Base-by-base conservation (phyloP, 352 stramenopile genomes). In the Phytopythium litorale region DNA sequence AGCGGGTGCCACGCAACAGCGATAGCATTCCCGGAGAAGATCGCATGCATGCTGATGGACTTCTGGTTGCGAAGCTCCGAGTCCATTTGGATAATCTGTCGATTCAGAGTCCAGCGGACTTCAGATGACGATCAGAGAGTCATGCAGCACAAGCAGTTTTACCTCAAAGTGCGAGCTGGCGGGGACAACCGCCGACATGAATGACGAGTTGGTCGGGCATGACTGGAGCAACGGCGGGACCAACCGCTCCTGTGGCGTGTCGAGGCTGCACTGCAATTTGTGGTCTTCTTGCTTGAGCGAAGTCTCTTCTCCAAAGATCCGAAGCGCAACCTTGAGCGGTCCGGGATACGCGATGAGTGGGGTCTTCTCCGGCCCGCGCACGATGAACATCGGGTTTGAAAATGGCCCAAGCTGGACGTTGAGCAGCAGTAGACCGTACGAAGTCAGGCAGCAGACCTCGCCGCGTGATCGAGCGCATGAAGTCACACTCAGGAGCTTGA, bases 11-110 rank as follows among this genome's bases (percentile, higher is more conserved):
- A 90, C n/a, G 80, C 78, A 15, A 92, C 67, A 11, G 73, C 70
- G 40, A 86, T 84, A 1, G 78, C 78, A 30, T 85, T 87, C 9
- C 78, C 75, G 0, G 75, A 78, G 49, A 88, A 89, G 28, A 89
- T 67, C 0, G 66, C 71, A 40, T 80, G 70, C 68, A 92, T 73
- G 25, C 73, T 70, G 58, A 92, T 74, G 37, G 73, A 75, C 48
- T 90, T 90, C 46, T 88, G 80, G 52, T 84, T 82, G 3, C 78
- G 70, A 33, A 87, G 66, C 50, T 89, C 81, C n/a, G 77, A 77
- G 43, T 87, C 80, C 62, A 92, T 75, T 56, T 88, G 78, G 2
- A 92, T 63, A 32, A 92, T 76, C 82, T 90, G 25, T 11, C 12
- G 38, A 1, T 45, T 51, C 18, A 13, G 28, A 33, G 28, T 30